phyloP scores from a whole-genome alignment of 2,329 filamentous ascomycete species.

The Metarhizium album region DNA sequence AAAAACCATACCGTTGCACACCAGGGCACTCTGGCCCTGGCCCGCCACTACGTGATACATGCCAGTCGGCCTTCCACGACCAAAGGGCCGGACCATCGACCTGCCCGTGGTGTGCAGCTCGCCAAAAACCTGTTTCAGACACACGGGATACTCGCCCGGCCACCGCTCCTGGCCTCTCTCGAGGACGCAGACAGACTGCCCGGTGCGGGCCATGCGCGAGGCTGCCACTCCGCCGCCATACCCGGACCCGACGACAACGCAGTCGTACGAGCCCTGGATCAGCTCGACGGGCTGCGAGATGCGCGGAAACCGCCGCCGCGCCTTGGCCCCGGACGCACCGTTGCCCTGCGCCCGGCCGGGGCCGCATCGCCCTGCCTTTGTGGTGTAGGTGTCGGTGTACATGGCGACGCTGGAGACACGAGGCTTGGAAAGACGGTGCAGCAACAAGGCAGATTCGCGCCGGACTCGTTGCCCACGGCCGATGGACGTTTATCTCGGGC shows the following conservation, averaged over 20 bases:
- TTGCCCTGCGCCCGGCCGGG: too few species aligned
- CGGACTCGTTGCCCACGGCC: too few species aligned
- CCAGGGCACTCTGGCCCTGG: slow-evolving; percentile 51
- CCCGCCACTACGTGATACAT: slow-evolving; percentile 55
- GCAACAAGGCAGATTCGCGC: too few species aligned
- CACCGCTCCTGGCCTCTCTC: slow-evolving; percentile 55
- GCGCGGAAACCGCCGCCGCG: slow-evolving; percentile 30
- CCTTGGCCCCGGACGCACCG: not conserved
- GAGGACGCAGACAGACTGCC: slow-evolving; percentile 50
- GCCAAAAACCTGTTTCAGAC: slow-evolving; percentile 31
- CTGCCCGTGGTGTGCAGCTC: slow-evolving; percentile 48
- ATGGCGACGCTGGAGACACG: too few species aligned
- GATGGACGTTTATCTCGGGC: too few species aligned
- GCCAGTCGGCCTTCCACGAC: slow-evolving; percentile 44
- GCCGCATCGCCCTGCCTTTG: not conserved
- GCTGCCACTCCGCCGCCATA: slow-evolving; percentile 59
- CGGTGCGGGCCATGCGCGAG: slow-evolving; percentile 46
- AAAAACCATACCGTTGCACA: slow-evolving; percentile 36
- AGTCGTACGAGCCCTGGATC: slow-evolving; percentile 48
- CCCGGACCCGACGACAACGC: slow-evolving; percentile 57
- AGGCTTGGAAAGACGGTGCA: too few species aligned
- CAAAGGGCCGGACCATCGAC: slow-evolving; percentile 20
- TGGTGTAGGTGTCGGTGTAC: not conserved
- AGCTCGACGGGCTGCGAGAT: slow-evolving; percentile 47
- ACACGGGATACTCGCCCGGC: slow-evolving; percentile 53